phyloP scores from a whole-genome alignment of 108 stramenopile species.

The Cafeteria roenbergensis region DNA sequence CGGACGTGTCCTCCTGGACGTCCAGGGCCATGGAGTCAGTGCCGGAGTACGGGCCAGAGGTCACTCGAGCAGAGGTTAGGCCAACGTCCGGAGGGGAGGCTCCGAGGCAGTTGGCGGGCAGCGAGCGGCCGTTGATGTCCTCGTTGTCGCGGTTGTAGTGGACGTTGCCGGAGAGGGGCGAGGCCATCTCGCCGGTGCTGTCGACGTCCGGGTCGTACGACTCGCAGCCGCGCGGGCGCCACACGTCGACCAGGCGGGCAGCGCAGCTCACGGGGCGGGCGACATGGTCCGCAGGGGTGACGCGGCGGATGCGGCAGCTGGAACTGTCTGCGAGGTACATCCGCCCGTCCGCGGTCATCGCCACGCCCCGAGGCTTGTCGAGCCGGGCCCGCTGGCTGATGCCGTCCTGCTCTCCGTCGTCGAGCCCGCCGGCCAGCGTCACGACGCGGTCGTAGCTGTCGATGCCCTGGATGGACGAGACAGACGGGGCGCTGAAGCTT shows the following conservation, averaged over 20 bases:
- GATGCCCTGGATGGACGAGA: slow-evolving; percentile 5
- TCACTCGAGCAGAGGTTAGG: slow-evolving; percentile 36
- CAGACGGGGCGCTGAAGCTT: not conserved
- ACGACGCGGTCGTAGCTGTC: slow-evolving; percentile 34
- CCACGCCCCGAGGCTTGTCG: slow-evolving; percentile 47
- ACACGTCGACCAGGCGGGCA: slow-evolving; percentile 36
- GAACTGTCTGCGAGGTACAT: slow-evolving; percentile 50
- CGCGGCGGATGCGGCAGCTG: slow-evolving; percentile 50
- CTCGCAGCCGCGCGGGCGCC: slow-evolving; percentile 60
- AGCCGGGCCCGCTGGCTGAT: slow-evolving; percentile 46
- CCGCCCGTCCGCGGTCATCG: slow-evolving; percentile 45
- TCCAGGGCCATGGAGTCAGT: slow-evolving; percentile 39
- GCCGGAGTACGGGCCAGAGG: slow-evolving; percentile 40
- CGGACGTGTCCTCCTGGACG: slow-evolving; percentile 56
- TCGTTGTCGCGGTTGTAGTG: slow-evolving; percentile 52
- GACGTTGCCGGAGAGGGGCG: slow-evolving; percentile 53
- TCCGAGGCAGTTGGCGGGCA: slow-evolving; percentile 61
- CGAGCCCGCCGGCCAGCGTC: slow-evolving; percentile 50
- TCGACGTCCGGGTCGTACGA: slow-evolving; percentile 62
- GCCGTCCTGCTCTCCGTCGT: slow-evolving; percentile 52
- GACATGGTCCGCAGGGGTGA: slow-evolving; percentile 31
- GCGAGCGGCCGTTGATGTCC: slow-evolving; percentile 36
- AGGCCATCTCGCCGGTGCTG: slow-evolving; percentile 35
- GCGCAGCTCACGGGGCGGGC: slow-evolving; percentile 39
- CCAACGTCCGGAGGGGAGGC: slow-evolving; percentile 44